Base-by-base conservation (phyloP, 768 basidiomycete genomes). In the Trametes maxima region DNA sequence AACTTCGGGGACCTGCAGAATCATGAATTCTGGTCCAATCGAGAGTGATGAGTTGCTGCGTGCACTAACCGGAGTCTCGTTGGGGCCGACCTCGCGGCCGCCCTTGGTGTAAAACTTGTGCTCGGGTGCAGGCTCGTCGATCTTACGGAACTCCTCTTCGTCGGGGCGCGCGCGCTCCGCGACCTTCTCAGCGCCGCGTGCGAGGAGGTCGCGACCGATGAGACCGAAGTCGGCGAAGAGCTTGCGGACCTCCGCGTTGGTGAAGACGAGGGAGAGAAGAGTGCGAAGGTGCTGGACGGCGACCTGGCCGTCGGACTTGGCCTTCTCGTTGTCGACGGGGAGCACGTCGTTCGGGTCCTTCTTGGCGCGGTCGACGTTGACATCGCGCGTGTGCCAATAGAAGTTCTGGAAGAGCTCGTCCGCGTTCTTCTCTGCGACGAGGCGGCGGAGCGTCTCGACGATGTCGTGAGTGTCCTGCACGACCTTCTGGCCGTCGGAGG, bases 371-470 rank as follows among this genome's bases (percentile, higher is more conserved):
- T 72, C 78, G 46, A 79, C 70, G 54, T 81, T 70, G 21, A 87
- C 76, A 40, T 83, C 82, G 43, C 82, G 77, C 0, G 91, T 92
- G 65, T 87, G 83, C 89, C 89, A 95, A 42, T 95, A 74, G 66
- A 96, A 95, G 68, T 91, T 88, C 75, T 98, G 96, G 73, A 97
- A 80, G 42, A 98, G 80, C 76, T 98, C 94, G 67, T 95, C 95
- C n/a, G 79, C 76, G 68, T 97, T 97, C 84, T 95, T 97, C 68
- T 89, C 83, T 46, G 78, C 70, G 14, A 95, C 84, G 62, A 94
- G 85, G 37, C 81, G 65, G 17, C 87, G 82, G 0, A 82, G 78
- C 3, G 93, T 94, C 65, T 85, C 82, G 68, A 96, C 79, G 70
- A 97, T 90, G 48, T 92, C 85, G 46, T 84, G 81, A 24, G 81